Evolutionary conservation across 1,139 yeast species (phyloP), one percentile per base, ranked within the genome.

Genomic region (Petasospora fabianii): DNA sequence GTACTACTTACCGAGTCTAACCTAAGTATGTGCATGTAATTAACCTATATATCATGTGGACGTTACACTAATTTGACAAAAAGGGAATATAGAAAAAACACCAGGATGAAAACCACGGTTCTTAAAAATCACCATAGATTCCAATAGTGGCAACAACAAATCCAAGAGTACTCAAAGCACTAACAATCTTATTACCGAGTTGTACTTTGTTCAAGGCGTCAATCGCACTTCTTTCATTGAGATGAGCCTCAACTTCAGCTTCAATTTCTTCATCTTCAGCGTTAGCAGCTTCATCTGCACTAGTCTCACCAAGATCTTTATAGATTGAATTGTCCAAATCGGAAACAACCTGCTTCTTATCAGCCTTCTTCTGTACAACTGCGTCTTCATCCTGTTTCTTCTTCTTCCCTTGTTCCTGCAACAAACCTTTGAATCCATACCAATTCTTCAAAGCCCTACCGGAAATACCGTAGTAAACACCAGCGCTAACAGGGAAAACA

Each of bases 401-500:
- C n/a, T n/a, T n/a, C n/a, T n/a, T n/a, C n/a, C n/a, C 17, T 18
- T 35, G 27, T 14, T 27, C 16, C 12, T 24, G 37, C 21, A 32
- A 17, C 35, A 15, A 21, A 22, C 13, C 29, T 16, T 30, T 43
- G n/a, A 48, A 18, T 10, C 41, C 33, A 21, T 41, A 46, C 34
- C 40, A 42, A 15, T 39, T 47, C 9, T 8, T 4, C 2, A 52
- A 4, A 2, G 34, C 38, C 6, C 16, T 2, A 3, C 36, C 41
- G 7, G 43, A 34, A 6, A 44, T n/a, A 2, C 37, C 15, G n/a
- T 40, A 46, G 33, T 42, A 48, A 16, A 51, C 35, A 3, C 42
- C 15, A n/a, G 46, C 15, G 10, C 49, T 39, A 4, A 58, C 27
- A 18, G 67, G 67, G 30, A 58, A 55, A 1, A 59, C 57, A 24